Base-by-base conservation (phyloP, 768 basidiomycete species). In the Inosperma sp. region DNA sequence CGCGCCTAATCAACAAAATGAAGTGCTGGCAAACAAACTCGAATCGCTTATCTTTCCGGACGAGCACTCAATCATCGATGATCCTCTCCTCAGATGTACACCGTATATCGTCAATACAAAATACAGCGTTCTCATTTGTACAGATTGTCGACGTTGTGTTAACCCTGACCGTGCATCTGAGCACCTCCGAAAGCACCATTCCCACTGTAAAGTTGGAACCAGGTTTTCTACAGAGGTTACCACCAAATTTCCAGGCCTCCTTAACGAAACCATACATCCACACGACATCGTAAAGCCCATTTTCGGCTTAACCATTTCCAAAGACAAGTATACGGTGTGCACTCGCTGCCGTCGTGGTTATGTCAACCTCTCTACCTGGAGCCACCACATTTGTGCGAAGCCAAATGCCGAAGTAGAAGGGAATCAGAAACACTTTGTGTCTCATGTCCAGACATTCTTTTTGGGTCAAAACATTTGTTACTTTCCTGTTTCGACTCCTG, bases 91-190 rank as follows among this genome's bases (percentile, higher is more conserved):
- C 7, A 35, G 23, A 7, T 9, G 46, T 29, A 48, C 46, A 16
- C 46, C 46, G 9, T 48, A 48, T 27, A 36, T 48, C 25, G 12
- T 48, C 8, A 48, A 48, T 33, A 36, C 33, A 3, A 19, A 48
- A 14, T 48, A 48, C 26, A 4, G 7, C 27, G 35, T 37, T 2
- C 17, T 48, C 5, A 48, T 48, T 5, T 48, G 46, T 27, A 35
- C 25, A 14, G 46, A 48, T 7, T 48, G 46, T 21, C 33, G 46
- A 7, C 33, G 14, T 5, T 34, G 33, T 7, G 22, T 48, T 7
- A 37, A 48, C 26, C 33, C 46, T 27, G 26, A 5, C 10, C 21
- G 33, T 25, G 6, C 46, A 1, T n/a, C 25, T 8, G 25, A 27
- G 31, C 46, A 48, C 17, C 5, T 48, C 27, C 43, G 43, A n/a